Base-by-base conservation (phyloP, 768 basidiomycete genomes). In the Clavaria fumosa region DNA sequence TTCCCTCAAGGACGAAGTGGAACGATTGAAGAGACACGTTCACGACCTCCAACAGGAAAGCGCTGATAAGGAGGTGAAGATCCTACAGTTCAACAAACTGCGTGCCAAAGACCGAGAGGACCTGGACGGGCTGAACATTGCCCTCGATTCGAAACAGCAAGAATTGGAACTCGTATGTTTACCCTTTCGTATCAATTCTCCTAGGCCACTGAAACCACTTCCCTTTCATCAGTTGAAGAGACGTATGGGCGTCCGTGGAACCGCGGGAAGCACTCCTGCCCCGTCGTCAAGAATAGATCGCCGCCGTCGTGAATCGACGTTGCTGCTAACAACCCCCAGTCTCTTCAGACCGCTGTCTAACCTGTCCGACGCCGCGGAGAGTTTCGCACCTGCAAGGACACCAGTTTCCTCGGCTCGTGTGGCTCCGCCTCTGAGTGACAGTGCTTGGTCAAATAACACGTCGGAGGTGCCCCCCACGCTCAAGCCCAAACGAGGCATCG, bases 111-210 rank as follows among this genome's bases (percentile, higher is more conserved):
- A 79, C 43, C 76, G 78, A 54, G 79, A 89, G 30, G 89, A 93
- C 54, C 53, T 81, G 15, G 57, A 69, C 34, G 80, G 83, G n/a
- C 58, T 93, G 47, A 90, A 93, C 48, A 88, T 91, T 23, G 90
- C 89, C 0, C 58, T 95, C 38, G 86, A 91, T 55, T 78, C 86
- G 18, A 95, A 95, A 58, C 90, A 95, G 50, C 88, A 91, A 54
- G 90, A 93, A 54, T 60, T 95, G 26, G 88, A 93, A 52, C 52
- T 91, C 55, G 90, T 95, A 72, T 65, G 39, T 48, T 27, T 10
- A 26, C 21, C 35, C 45, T 22, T 30, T 38, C 17, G n/a, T n/a
- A 22, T 23, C 22, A 4, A 36, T 20, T 20, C 7, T 18, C 7
- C 9, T n/a, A 17, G 41, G 4, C 1, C 43, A 12, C 20, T 26